Conservation (phyloP, 495 filamentous ascomycete genomes). For the Cercophora samala region DNA sequence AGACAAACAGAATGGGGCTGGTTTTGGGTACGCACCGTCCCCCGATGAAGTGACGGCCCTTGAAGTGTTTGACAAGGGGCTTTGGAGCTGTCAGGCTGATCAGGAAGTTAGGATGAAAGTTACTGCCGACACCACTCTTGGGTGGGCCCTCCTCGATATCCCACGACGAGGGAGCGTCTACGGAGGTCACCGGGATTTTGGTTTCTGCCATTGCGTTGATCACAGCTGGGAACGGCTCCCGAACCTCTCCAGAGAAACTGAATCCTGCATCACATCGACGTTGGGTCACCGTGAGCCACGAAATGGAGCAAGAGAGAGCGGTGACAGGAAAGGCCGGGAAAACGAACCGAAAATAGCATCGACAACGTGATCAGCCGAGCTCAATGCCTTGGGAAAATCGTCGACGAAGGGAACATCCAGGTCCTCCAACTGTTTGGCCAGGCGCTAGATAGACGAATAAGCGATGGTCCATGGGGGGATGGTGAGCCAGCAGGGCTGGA, state of each 20-base stretch:
- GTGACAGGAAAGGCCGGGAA: slow-evolving; percentile 9
- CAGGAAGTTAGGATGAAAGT: slow-evolving; percentile 71
- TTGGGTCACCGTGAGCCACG: neutral
- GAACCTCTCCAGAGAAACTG: slow-evolving; percentile 86
- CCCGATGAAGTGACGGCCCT: slow-evolving; percentile 84
- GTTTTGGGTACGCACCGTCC: slow-evolving; percentile 53
- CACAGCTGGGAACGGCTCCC: slow-evolving; percentile 81
- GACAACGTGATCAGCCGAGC: slow-evolving; percentile 71
- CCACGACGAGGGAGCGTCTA: slow-evolving; percentile 93
- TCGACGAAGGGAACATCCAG: slow-evolving; percentile 81
- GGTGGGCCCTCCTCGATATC: slow-evolving; percentile 86
- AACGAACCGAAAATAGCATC: slow-evolving; percentile 86
- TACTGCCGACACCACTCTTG: slow-evolving; percentile 68
- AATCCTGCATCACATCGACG: slow-evolving; percentile 56
- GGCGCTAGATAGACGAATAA: slow-evolving; percentile 53
- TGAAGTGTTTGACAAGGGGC: slow-evolving; percentile 80
- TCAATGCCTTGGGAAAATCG: slow-evolving; percentile 67
- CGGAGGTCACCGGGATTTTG: slow-evolving; percentile 73
- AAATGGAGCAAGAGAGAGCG: neutral
- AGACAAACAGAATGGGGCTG: neutral
- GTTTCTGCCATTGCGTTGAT: slow-evolving; percentile 72
- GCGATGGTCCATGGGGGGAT: slow-evolving; percentile 6
- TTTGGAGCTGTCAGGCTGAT: slow-evolving; percentile 94
- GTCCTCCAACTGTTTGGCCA: slow-evolving; percentile 76
- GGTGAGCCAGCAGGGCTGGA: slow-evolving; percentile 20